phyloP scores from a whole-genome alignment of 75 land plant species.

The Selaginella tamariscina region DNA sequence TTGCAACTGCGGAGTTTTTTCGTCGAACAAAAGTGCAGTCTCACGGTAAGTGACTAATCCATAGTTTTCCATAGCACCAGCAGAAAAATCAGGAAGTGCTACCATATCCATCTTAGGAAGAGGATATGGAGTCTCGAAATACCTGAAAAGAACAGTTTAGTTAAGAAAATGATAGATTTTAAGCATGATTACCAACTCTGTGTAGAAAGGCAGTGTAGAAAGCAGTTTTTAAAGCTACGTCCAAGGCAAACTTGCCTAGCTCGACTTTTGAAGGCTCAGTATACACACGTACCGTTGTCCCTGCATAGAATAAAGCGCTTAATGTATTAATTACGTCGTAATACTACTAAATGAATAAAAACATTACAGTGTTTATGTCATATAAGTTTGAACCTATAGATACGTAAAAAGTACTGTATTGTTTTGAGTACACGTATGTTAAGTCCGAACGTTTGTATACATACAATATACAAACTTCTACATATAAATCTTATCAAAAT shows the following conservation, averaged over 20 bases:
- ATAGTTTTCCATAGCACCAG: slow-evolving; percentile 99
- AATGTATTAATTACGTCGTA: no score
- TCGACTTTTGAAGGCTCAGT: slow-evolving; percentile 61
- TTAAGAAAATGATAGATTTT: neutral
- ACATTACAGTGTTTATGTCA: no score
- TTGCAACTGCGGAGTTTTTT: slow-evolving; percentile 72
- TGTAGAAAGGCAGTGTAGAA: slow-evolving; percentile 68
- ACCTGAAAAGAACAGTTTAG: slow-evolving; percentile 29
- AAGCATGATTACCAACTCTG: slow-evolving; percentile 47
- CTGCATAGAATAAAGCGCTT: slow-evolving; percentile 29
- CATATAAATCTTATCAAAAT: neutral
- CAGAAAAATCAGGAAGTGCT: slow-evolving; percentile 95
- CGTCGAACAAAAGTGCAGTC: slow-evolving; percentile 86
- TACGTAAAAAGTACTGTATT: no score
- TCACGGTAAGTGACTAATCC: slow-evolving; percentile 95
- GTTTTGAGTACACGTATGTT: neutral
- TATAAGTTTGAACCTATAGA: no score
- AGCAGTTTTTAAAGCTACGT: slow-evolving; percentile 74
- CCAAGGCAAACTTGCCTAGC: slow-evolving; percentile 86
- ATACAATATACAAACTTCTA: neutral
- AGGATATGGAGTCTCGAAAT: slow-evolving; percentile 72
- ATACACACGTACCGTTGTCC: slow-evolving; percentile 76
- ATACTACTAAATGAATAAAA: no score
- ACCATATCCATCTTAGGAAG: slow-evolving; percentile 93
- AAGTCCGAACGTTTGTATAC: neutral